Evolutionary conservation across 2,329 filamentous ascomycete species (phyloP), one percentile per base, ranked within the genome.

Genomic region (Orbilia blumenaviensis): DNA sequence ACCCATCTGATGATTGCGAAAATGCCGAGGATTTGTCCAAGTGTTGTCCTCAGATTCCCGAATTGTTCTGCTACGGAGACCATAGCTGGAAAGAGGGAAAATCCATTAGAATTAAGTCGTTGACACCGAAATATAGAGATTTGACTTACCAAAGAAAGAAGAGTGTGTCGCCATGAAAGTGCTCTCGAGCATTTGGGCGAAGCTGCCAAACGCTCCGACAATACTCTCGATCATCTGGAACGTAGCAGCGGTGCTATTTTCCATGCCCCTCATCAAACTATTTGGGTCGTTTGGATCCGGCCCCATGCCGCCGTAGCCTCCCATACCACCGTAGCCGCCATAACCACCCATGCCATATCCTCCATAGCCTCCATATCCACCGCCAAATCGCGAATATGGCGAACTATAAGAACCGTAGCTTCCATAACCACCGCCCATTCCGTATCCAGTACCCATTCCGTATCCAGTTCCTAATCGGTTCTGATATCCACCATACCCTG

Each of bases 121-220:
- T 48, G 62, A 78, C 74, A 78, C 78, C 21, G 42, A 64, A 58
- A 25, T 46, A 18, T 27, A 10, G 12, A 21, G 14, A 1, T 50
- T 1, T 16, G 21, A 60, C 91, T 81, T 88, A 97, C 93, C 94
- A 81, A 98, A 99, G 84, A 99, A 99, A 64, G 93, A 97, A 4
- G 94, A 97, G 84, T 99, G 95, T 0, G 95, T 99, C 29, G 96
- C 95, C 96, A 99, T 99, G 81, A 97, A 99, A 9, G 95, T 98
- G 85, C 95, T 98, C 84, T 99, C 95, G 27, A 99, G 87, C 95
- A 99, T 99, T 85, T 99, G 95, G 10, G 96, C 93, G 82, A 99
- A 98, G 0, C 96, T 95, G 18, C 94, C 94, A 85, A 99, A 99
- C 1, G 95, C 94, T 23, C 93, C 92, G 12, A 99, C 95, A 71